Evolutionary conservation across 2,329 filamentous ascomycete species (phyloP).

Genomic region (Aspergillus sp.): DNA sequence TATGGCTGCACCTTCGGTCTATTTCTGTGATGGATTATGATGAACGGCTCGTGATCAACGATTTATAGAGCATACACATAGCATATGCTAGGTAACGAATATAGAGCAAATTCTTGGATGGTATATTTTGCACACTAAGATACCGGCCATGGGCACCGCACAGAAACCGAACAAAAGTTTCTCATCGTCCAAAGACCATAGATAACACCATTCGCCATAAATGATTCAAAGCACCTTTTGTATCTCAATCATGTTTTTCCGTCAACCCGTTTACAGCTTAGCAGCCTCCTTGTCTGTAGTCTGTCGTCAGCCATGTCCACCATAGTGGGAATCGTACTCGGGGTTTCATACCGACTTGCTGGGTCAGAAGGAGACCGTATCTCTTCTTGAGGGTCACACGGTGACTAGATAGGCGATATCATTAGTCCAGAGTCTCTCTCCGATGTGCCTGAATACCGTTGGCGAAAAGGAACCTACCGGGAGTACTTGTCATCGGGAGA

Average conservation of each 20-base stretch:
- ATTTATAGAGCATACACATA: constrained; percentile 18
- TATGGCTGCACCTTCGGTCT: constrained; percentile 9
- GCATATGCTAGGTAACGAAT: constrained; percentile 13
- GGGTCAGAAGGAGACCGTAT: constrained; percentile 83
- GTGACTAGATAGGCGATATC: constrained; percentile 60
- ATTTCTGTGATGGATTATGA: constrained; percentile 16
- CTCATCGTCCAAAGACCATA: constrained; percentile 31
- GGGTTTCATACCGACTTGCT: constrained; percentile 59
- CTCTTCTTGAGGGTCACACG: constrained; percentile 93
- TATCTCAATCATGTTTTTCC: constrained; percentile 24
- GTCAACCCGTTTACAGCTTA: constrained; percentile 30
- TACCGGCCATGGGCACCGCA: constrained; percentile 11
- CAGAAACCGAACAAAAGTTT: constrained; percentile 22
- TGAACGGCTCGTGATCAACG: constrained; percentile 11
- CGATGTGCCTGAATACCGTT: background rate
- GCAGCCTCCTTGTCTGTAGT: constrained; percentile 31
- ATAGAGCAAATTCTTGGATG: constrained; percentile 14
- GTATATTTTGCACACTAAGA: constrained; percentile 3
- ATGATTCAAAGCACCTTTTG: constrained; percentile 31
- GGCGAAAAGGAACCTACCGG: constrained; percentile 48
- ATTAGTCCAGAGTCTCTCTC: background rate
- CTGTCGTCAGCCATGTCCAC: background rate
- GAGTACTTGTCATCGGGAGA: constrained; percentile 99
- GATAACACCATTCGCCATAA: constrained; percentile 45
- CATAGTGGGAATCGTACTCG: constrained; percentile 2